phyloP scores from a whole-genome alignment of 73 alveolate species.

The Vitrella brassicaformis region DNA sequence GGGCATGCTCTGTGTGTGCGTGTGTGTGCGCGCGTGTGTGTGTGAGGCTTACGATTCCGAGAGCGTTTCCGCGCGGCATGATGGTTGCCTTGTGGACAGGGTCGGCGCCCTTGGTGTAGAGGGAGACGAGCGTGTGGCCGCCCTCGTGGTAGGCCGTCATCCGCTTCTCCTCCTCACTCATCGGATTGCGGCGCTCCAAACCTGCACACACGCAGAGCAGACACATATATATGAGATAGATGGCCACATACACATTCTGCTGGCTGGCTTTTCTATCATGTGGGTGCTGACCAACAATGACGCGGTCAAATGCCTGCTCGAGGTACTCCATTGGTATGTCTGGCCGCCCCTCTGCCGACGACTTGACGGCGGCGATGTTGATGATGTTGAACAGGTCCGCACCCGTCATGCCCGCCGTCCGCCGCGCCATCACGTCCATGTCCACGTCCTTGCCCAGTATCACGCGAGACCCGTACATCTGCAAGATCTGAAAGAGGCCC shows the following conservation, averaged over 20 bases:
- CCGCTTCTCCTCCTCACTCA: conserved; percentile 36
- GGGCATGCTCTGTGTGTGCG: no score
- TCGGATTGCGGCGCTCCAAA: conserved; percentile 23
- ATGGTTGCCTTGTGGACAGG: conserved; percentile 70
- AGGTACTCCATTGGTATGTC: conserved; percentile 22
- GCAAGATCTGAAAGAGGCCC: conserved; percentile 27
- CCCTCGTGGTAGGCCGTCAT: conserved; percentile 28
- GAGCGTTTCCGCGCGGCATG: conserved; percentile 51
- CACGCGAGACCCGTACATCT: conserved; percentile 55
- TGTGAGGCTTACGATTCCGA: background rate
- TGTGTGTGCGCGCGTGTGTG: no score
- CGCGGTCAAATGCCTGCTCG: conserved; percentile 32
- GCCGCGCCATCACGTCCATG: conserved; percentile 57
- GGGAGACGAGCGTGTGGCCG: conserved; percentile 35
- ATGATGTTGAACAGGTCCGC: conserved; percentile 37
- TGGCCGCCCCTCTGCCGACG: conserved; percentile 26
- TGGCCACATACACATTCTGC: no score
- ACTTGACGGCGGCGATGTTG: conserved; percentile 37
- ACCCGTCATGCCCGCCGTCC: conserved; percentile 85
- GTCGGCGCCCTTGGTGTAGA: conserved; percentile 39
- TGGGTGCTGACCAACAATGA: conserved; percentile 17
- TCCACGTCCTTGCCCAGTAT: conserved; percentile 41
- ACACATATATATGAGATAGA: no score
- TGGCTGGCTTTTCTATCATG: background rate
- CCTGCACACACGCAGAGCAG: no score